These are phyloP conservation scores for Rhodotorula sp. DNA, from an alignment of 1,284 basidiomycete genomes.

Conservation along the genomic window DNA sequence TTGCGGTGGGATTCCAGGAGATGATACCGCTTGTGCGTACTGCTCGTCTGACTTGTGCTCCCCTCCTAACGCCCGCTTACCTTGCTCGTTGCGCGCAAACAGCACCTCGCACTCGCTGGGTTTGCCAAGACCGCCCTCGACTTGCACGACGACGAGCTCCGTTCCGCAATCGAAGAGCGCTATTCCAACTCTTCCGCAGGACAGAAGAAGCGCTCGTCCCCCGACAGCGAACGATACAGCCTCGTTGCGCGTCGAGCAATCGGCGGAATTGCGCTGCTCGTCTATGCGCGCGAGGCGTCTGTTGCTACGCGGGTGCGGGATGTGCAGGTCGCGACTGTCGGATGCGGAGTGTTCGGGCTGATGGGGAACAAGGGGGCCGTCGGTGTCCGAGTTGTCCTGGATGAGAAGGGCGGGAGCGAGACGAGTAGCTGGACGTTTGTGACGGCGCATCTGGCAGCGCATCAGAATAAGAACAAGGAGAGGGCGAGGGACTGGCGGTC, in stretches of 20 bases:
- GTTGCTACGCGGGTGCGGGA: slow-evolving; percentile 62
- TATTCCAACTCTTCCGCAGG: slow-evolving; percentile 58
- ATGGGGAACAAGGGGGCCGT: slow-evolving; percentile 98
- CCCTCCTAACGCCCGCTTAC: no score
- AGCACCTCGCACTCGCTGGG: slow-evolving; percentile 47
- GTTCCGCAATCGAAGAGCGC: slow-evolving; percentile 19
- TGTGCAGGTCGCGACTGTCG: slow-evolving; percentile 51
- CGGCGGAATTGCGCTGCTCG: slow-evolving; percentile 72
- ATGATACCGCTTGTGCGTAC: slow-evolving; percentile 72
- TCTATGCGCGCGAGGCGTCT: slow-evolving; percentile 69
- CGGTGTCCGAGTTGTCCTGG: slow-evolving; percentile 70
- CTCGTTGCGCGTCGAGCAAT: slow-evolving; percentile 71
- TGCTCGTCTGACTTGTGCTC: slow-evolving; percentile 60
- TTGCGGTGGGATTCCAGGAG: slow-evolving; percentile 87
- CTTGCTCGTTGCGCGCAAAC: slow-evolving; percentile 44
- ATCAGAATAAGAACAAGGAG: slow-evolving; percentile 62
- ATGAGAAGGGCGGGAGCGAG: slow-evolving; percentile 1
- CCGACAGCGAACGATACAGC: slow-evolving; percentile 54
- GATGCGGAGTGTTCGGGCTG: slow-evolving; percentile 47
- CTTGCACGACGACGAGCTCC: slow-evolving; percentile 29
- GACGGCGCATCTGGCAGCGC: slow-evolving; percentile 82
- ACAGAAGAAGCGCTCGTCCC: slow-evolving; percentile 47
- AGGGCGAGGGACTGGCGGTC: slow-evolving; percentile 74
- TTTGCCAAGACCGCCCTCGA: slow-evolving; percentile 41
- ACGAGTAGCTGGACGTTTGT: slow-evolving; percentile 67